Evolutionary conservation across 257 asterid genomes (phyloP), one percentile per base, ranked within the genome.

Genomic region (Nicotiana paniculata): DNA sequence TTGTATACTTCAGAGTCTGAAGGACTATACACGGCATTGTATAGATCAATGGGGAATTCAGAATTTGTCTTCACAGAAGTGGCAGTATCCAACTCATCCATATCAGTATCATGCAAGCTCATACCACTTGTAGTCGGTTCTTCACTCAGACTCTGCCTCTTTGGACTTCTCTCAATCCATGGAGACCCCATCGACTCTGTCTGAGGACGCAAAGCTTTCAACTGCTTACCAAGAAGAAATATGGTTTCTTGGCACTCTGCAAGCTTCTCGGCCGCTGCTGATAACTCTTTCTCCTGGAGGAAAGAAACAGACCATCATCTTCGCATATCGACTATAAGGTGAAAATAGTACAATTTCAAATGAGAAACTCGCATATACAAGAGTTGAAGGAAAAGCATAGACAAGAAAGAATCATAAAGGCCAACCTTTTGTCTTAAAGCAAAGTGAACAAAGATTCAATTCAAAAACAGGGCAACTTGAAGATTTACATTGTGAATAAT

Each of bases 161-260:
- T 88, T 53, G 83, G 90, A 87, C 39, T 54, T 87, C 92, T 89
- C 70, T 61, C 88, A 39, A 69, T 79, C 57, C 59, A 59, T 17
- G 91, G 90, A 64, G 93, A 85, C 58, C 85, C 81, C 3, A 28
- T 80, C 51, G 54, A 65, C 75, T 92, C 97, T 9, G 91, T 80
- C 75, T 86, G 97, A 46, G 99, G 97, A 82, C 95, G 97, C 68
- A 96, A 81, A 75, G 91, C 61, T 67, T 93, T 90, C 89, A 96
- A 75, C 87, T 93, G 98, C 85, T 94, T 96, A 21, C 98, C 97
- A 0, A 96, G 97, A 76, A 96, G 97, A 77, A 86, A 90, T 72
- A 96, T 96, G 83, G 97, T 91, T 86, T 96, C 97, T 85, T 96
- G 99, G 84, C 98, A 96, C 86, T 93, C 97, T 0, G 97, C 95